Base-by-base conservation (phyloP, 2,329 filamentous ascomycete genomes). In the Penicillium sp. region DNA sequence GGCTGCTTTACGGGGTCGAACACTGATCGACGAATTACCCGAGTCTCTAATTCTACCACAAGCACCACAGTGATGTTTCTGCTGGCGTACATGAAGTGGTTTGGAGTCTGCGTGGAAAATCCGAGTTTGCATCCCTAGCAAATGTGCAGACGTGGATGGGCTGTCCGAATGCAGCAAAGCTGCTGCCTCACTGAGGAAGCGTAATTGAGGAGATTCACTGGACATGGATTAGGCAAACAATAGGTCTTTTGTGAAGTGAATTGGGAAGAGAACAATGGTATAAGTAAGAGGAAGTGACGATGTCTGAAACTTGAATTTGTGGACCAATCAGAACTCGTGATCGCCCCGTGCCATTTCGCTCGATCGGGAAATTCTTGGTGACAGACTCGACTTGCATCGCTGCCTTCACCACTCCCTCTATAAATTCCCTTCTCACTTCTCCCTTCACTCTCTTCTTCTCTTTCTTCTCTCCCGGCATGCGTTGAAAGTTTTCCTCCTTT, bases 81-180 rank as follows among this genome's bases (percentile, higher is more conserved):
- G 52, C 16, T 64, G 61, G 4, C 48, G 54, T 30, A 39, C 37
- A 29, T 56, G 61, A 14, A 67, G 42, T 10, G 57, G 36, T 36
- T 56, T 66, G 7, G 42, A 55, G 25, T 65, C 54, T 8, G 65
- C 53, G 31, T 54, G 54, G 15, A 64, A 50, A 34, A 66, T 54
- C 13, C 44, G 53, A 39, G 63, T 64, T 52, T 66, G 64, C n/a
- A 55, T 50, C 10, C 45, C 48, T 46, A 65, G 51, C 18, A 70
- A 52, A 57, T 69, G 52, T 10, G 64, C 57, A 2, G 67, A 57
- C n/a, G 65, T 69, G 9, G 66, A 66, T 12, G 62, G 60, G 39
- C 61, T 65, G 12, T 48, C 37, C 6, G 50, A 41, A 25, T 47
- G 49, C 33, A 68, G 47, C 20, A 55, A 51, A 37, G 50, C 48